Evolutionary conservation across 1,284 basidiomycete species (phyloP).

Genomic region (Mycosarcoma maydis): DNA sequence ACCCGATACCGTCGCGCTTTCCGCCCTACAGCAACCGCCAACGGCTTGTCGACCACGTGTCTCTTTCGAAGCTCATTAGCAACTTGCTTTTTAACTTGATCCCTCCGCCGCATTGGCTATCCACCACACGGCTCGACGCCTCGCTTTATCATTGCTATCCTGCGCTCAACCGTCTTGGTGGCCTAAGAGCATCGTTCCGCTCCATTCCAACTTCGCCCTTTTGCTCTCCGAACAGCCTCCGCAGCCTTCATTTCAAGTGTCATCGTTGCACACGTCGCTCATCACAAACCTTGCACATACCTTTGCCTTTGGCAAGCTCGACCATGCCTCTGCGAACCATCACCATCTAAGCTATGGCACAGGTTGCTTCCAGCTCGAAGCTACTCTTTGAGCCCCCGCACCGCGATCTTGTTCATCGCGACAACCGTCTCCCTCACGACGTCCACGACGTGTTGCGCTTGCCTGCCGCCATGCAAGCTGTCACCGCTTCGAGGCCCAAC

Average conservation of each 20-base stretch:
- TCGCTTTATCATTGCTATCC: too few species aligned
- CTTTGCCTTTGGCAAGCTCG: constrained; percentile 10
- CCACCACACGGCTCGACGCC: too few species aligned
- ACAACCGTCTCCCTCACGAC: constrained; percentile 10
- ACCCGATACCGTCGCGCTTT: too few species aligned
- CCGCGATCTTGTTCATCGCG: constrained; percentile 20
- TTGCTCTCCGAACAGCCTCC: neutral
- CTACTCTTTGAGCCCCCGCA: constrained; percentile 21
- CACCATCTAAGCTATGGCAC: constrained; percentile 37
- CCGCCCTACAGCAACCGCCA: too few species aligned
- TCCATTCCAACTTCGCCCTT: too few species aligned
- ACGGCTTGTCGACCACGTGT: too few species aligned
- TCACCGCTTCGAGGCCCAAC: constrained; percentile 1
- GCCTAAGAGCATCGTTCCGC: too few species aligned
- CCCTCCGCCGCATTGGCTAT: too few species aligned
- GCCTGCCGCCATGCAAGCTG: constrained; percentile 14
- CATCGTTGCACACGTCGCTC: too few species aligned
- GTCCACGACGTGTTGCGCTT: constrained; percentile 14
- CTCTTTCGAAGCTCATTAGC: neutral
- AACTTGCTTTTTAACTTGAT: neutral
- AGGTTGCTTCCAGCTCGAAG: constrained; percentile 36
- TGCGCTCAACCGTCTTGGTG: too few species aligned
- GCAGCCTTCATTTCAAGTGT: too few species aligned
- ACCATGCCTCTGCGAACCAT: constrained; percentile 27
- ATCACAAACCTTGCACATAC: too few species aligned